phyloP scores from a whole-genome alignment of 345 rosid species.

The Populus tremula region DNA sequence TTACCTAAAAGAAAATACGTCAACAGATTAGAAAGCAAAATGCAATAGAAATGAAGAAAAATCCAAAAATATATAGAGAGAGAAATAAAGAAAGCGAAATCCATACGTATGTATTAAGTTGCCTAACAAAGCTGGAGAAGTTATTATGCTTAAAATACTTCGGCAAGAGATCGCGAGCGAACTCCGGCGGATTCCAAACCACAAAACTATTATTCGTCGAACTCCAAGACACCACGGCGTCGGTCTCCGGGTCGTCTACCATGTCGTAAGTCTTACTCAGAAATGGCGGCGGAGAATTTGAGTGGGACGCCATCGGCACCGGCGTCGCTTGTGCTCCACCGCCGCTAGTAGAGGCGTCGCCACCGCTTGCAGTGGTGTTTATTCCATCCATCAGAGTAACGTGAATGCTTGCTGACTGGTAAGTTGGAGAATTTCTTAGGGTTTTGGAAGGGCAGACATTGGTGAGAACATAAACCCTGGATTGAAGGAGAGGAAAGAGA shows the following conservation, averaged over 20 bases:
- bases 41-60: background rate
- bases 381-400: constrained; percentile 5
- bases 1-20: background rate
- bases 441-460: constrained; percentile 8
- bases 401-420: too few relatives aligned
- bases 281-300: constrained; percentile 72
- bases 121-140: constrained; percentile 90
- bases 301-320: constrained; percentile 28
- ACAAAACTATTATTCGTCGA: constrained; percentile 72
- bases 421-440: background rate
- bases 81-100: background rate
- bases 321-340: constrained; percentile 28
- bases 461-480: constrained; percentile 4
- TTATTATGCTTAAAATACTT: constrained; percentile 88
- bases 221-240: constrained; percentile 80
- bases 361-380: constrained; percentile 10
- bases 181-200: constrained; percentile 89
- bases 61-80: background rate
- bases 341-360: constrained; percentile 26
- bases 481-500: background rate
- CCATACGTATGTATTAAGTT: constrained; percentile 80
- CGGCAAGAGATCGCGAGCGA: constrained; percentile 72
- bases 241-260: constrained; percentile 83
- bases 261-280: constrained; percentile 88
- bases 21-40: background rate